Percentiles rank a stretch among this genome's conserved stretches.
Conservation (phyloP, 805 yeast species). For the Kodamaea neixiangensis region DNA sequence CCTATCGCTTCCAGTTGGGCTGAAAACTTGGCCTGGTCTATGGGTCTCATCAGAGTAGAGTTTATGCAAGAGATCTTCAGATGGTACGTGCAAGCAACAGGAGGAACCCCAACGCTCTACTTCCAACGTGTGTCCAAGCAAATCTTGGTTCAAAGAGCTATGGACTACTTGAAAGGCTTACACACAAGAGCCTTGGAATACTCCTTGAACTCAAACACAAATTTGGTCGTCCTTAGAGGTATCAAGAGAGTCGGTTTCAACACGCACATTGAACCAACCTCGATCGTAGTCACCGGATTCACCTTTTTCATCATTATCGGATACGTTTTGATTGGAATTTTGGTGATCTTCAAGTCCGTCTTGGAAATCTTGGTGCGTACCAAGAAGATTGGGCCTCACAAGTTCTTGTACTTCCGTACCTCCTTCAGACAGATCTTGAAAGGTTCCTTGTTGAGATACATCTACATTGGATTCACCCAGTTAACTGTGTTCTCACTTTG, state of each 20-base stretch:
- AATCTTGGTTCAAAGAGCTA: slow-evolving; percentile 73
- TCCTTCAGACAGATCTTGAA: slow-evolving; percentile 65
- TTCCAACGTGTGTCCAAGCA: slow-evolving; percentile 61
- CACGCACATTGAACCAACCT: slow-evolving; percentile 77
- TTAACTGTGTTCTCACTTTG: slow-evolving; percentile 76
- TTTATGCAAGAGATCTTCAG: slow-evolving; percentile 86
- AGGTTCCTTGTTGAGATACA: slow-evolving; percentile 77
- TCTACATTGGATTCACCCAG: slow-evolving; percentile 85
- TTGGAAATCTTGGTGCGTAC: slow-evolving; percentile 49
- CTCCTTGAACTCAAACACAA: slow-evolving; percentile 50
- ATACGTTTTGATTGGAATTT: slow-evolving; percentile 63
- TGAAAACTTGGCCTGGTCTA: slow-evolving; percentile 91
- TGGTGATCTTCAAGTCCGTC: slow-evolving; percentile 54
- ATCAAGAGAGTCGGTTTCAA: slow-evolving; percentile 79
- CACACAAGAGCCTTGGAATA: slow-evolving; percentile 36
- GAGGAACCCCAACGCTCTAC: slow-evolving; percentile 77
- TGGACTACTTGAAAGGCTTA: slow-evolving; percentile 29
- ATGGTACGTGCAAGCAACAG: slow-evolving; percentile 87
- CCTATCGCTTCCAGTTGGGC: slow-evolving; percentile 94
- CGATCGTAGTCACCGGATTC: slow-evolving; percentile 83
- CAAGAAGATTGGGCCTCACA: slow-evolving; percentile 51
- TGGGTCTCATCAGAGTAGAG: slow-evolving; percentile 76
- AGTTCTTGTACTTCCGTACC: slow-evolving; percentile 50
- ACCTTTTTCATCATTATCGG: slow-evolving; percentile 82
- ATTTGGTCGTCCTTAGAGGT: slow-evolving; percentile 76